Percentiles rank a stretch among this genome's conserved stretches.
Evolutionary conservation across 805 yeast genomes (phyloP).

Genomic region (Lachancea mirantina): DNA sequence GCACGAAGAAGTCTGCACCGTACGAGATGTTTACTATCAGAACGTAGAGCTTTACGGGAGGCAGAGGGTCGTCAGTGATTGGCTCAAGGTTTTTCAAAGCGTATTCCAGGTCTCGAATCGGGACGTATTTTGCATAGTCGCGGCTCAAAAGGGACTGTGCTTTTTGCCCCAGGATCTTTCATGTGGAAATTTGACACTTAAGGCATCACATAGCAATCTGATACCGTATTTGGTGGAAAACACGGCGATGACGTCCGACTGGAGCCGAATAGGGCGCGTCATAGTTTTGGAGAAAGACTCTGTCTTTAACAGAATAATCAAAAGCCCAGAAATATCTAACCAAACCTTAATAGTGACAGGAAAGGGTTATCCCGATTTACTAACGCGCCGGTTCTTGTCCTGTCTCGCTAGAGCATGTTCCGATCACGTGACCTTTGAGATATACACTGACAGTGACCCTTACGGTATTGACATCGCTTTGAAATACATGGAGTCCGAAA

Average conservation of each 20-base stretch:
- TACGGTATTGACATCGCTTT: slow-evolving; percentile 55
- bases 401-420: slow-evolving; percentile 17
- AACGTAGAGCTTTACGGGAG: slow-evolving; percentile 47
- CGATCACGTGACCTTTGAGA: slow-evolving; percentile 33
- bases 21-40: slow-evolving; percentile 54
- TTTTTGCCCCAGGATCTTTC: slow-evolving; percentile 3
- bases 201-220: slow-evolving; percentile 14
- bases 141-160: slow-evolving; percentile 55
- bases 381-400: slow-evolving; percentile 42
- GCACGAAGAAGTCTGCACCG: slow-evolving; percentile 14
- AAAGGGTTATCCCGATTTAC: slow-evolving; percentile 61
- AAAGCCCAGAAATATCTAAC: slow-evolving; percentile 3
- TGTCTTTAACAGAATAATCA: slow-evolving; percentile 33
- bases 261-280: slow-evolving; percentile 15
- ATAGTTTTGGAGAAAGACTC: slow-evolving; percentile 51
- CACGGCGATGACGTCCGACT: background rate
- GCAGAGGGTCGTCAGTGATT: slow-evolving; percentile 39
- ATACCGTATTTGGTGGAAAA: slow-evolving; percentile 35
- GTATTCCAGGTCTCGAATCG: slow-evolving; percentile 37
- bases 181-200: slow-evolving; percentile 2
- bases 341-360: slow-evolving; percentile 44
- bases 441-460: slow-evolving; percentile 59
- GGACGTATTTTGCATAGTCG: slow-evolving; percentile 31
- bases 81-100: slow-evolving; percentile 34
- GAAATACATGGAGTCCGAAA: slow-evolving; percentile 32